Evolutionary conservation across 2,329 filamentous ascomycete genomes (phyloP), one percentile per base, ranked within the genome.

Genomic region (Alternaria sp.): DNA sequence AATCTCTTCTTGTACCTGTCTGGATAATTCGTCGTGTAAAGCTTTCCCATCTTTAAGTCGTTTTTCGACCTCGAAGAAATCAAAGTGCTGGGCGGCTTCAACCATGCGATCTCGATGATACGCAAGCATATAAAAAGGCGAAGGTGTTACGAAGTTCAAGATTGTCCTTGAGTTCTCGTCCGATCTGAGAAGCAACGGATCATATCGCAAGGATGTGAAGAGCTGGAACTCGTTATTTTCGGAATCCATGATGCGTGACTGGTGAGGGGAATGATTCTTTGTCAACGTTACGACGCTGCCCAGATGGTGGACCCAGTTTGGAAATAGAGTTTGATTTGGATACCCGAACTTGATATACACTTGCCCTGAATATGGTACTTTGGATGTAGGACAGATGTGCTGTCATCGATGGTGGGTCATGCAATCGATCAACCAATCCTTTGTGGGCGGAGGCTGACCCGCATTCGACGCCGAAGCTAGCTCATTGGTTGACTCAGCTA

Each of bases 71-170:
- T 71, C 68, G 16, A 75, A 56, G 80, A 84, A 86, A 43, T 80
- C 73, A 67, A 86, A 84, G 65, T 84, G 79, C 62, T 80, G 72
- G 24, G 84, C 82, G 43, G 85, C 82, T 70, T 82, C 85, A n/a
- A 93, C 82, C 74, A 97, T 86, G 54, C 93, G 89, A 74, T 94
- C 90, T 46, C 88, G 87, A 76, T 97, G 93, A 67, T 89, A 89
- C 59, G 88, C 83, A 16, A 95, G 85, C 84, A 96, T 92, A 77
- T 96, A 96, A 68, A 92, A 89, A 0, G 89, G 86, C 8, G 88
- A 91, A 7, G 80, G 72, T 26, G 81, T 78, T 26, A 71, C 65
- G 67, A 81, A 82, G 70, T 88, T 88, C 80, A 75, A 72, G 53
- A 62, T 67, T 38, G 68, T 68, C 43, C 83, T 89, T 18, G 82